These are phyloP conservation scores for Reutealis trisperma DNA, from an alignment of 345 rosid genomes.

Conservation along the genomic window DNA sequence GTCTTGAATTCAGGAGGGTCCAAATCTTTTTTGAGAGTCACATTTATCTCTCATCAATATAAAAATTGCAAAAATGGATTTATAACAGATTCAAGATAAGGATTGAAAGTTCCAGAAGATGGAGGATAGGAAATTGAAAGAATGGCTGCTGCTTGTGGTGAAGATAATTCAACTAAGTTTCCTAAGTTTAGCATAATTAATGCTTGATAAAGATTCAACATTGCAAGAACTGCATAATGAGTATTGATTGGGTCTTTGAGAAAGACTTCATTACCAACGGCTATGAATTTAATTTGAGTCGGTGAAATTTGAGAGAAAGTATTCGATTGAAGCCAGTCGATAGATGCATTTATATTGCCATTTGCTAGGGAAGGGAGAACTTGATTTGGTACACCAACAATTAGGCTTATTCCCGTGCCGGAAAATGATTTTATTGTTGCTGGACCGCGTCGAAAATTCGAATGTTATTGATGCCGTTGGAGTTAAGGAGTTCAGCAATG, in stretches of 20 bases:
- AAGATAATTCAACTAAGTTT: conserved; percentile 28
- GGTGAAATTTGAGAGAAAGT: conserved; percentile 34
- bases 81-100: conserved; percentile 18
- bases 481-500: conserved; percentile 22
- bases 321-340: conserved; percentile 39
- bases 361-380: conserved; percentile 38
- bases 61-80: conserved; percentile 32
- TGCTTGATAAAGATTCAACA: conserved; percentile 26
- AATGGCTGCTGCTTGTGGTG: conserved; percentile 41
- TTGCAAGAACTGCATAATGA: conserved; percentile 36
- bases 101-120: conserved; percentile 37
- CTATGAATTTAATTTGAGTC: conserved; percentile 29
- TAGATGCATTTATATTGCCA: conserved; percentile 9
- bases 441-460: conserved; percentile 42
- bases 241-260: conserved; percentile 34
- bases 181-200: conserved; percentile 28
- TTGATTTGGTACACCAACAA: conserved; percentile 42
- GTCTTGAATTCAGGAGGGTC: no score
- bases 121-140: conserved; percentile 41
- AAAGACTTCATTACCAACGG: conserved; percentile 45
- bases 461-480: conserved; percentile 32
- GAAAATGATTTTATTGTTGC: conserved; percentile 30
- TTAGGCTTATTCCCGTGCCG: conserved; percentile 38
- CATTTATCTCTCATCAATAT: no score
- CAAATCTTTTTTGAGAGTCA: no score